Percentiles rank a stretch among this genome's conserved stretches.
phyloP scores from a whole-genome alignment of 2,329 filamentous ascomycete species.

The Fusarium pseudograminearum region DNA sequence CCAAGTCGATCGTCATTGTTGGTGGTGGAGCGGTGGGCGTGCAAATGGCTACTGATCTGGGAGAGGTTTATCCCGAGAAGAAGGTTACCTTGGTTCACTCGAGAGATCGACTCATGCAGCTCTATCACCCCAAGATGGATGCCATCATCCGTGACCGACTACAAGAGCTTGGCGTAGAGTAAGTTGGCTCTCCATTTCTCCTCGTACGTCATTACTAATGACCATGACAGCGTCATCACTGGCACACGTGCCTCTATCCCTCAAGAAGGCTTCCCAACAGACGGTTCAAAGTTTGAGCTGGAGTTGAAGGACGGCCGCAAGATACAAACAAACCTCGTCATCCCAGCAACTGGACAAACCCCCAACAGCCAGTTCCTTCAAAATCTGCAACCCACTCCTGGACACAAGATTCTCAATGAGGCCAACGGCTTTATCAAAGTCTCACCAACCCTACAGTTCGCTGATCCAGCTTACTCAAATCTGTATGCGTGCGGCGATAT shows the following conservation, averaged over 20 bases:
- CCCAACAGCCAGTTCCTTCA: conserved; percentile 46
- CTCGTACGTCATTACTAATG: fast-evolving
- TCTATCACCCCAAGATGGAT: conserved; percentile 46
- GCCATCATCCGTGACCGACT: conserved; percentile 37
- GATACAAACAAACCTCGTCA: conserved; percentile 40
- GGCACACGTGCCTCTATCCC: conserved; percentile 42
- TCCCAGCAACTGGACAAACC: conserved; percentile 43
- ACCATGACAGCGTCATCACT: conserved; percentile 27
- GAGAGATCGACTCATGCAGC: conserved; percentile 41
- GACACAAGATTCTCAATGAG: conserved; percentile 29
- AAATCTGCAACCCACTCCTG: conserved; percentile 9
- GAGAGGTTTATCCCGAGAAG: conserved; percentile 44
- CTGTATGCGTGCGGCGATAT: conserved; percentile 45
- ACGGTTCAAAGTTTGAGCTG: conserved; percentile 35
- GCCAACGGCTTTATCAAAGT: conserved; percentile 45
- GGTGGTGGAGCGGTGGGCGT: conserved; percentile 45
- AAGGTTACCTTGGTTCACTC: conserved; percentile 44
- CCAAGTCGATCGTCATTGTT: conserved; percentile 43
- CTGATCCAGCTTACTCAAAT: conserved; percentile 42
- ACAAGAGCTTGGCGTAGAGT: conserved; percentile 43
- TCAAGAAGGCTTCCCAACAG: conserved; percentile 35
- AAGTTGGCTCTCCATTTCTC: background rate
- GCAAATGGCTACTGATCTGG: conserved; percentile 46
- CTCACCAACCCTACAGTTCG: conserved; percentile 37
- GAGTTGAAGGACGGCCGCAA: conserved; percentile 42